Base-by-base conservation (phyloP, 177 flowering plant species). In the Vitis hybrid region DNA sequence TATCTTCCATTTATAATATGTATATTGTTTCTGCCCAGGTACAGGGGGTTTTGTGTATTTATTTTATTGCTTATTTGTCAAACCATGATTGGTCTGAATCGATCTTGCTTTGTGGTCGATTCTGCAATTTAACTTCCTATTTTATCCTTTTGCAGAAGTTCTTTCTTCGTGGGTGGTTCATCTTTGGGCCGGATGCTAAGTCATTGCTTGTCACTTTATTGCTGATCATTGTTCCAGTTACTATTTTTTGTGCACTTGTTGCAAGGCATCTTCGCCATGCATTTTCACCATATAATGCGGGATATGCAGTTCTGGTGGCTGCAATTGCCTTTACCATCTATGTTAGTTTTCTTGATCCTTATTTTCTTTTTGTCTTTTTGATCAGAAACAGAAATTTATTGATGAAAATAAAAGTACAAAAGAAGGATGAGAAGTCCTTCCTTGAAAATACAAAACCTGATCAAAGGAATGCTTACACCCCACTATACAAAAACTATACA, bases 151-250 rank as follows among this genome's bases (percentile, higher is more conserved):
- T 85, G 82, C 94, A 94, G 97, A 88, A 75, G 70, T 94, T 94
- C 73, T 69, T 94, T 27, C 81, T 90, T 72, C 85, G 87, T 52
- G 97, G 97, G 77, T 82, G 97, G 81, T 78, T 94, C 81, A 84
- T 94, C 67, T 92, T 94, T 82, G 98, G 98, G 48, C 98, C 97
- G 24, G 97, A 94, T 86, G 95, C 87, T 62, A 81, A 81, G 76
- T 91, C 97, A 17, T 74, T 94, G 76, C 73, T 88, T 68, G 86
- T 87, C 67, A 94, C 98, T 8, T 65, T 94, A 67, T 72, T 85
- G 77, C 87, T 94, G 78, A 92, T 94, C 60, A 76, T 86, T 60
- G 90, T 82, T 72, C 98, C 98, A 40, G 79, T 83, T 57, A 62
- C 82, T 46, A 64, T 85, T 30, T 92, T 94, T 74, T 94, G 98